Percentiles rank a stretch among this genome's conserved stretches.
Conservation (phyloP, 352 stramenopile species). For the Saprolegnia diclina region DNA sequence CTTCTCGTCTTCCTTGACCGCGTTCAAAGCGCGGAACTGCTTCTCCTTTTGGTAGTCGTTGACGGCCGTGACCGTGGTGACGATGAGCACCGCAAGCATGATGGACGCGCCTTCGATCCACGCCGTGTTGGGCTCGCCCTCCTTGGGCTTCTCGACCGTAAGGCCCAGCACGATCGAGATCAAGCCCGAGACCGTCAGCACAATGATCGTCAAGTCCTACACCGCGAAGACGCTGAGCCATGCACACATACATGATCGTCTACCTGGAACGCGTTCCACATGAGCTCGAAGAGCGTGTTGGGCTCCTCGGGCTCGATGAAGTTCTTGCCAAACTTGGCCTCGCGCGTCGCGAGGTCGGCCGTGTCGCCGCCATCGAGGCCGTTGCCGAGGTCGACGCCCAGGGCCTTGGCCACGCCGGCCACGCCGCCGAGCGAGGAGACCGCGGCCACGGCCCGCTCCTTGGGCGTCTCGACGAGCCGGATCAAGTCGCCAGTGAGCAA, state of each 20-base stretch:
- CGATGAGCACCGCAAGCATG: slow-evolving; percentile 85
- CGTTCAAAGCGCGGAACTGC: slow-evolving; percentile 86
- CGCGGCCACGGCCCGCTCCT: slow-evolving; percentile 50
- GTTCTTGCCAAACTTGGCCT: slow-evolving; percentile 57
- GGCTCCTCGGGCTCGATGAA: slow-evolving; percentile 51
- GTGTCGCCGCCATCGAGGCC: slow-evolving; percentile 49
- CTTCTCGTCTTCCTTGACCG: slow-evolving; percentile 74
- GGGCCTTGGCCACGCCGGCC: slow-evolving; percentile 41
- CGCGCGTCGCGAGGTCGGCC: slow-evolving; percentile 41
- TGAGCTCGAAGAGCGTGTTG: slow-evolving; percentile 63
- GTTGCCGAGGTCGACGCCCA: slow-evolving; percentile 42
- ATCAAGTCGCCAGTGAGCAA: slow-evolving; percentile 53
- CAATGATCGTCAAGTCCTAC: slow-evolving; percentile 70
- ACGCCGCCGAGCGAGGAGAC: slow-evolving; percentile 50
- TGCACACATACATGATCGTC: too few relatives aligned
- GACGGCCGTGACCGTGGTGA: slow-evolving; percentile 83
- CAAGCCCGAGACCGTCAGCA: slow-evolving; percentile 46
- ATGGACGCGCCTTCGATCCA: slow-evolving; percentile 92
- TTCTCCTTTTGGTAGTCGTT: slow-evolving; percentile 92
- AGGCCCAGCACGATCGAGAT: slow-evolving; percentile 48
- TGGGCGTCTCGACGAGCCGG: slow-evolving; percentile 56
- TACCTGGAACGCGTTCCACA: slow-evolving; percentile 86
- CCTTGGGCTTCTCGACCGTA: not conserved
- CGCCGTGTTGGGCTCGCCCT: slow-evolving; percentile 25
- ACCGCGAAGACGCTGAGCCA: too few relatives aligned